Evolutionary conservation across 1,139 yeast genomes (phyloP).

Genomic region (Suhomyces kunorum): DNA sequence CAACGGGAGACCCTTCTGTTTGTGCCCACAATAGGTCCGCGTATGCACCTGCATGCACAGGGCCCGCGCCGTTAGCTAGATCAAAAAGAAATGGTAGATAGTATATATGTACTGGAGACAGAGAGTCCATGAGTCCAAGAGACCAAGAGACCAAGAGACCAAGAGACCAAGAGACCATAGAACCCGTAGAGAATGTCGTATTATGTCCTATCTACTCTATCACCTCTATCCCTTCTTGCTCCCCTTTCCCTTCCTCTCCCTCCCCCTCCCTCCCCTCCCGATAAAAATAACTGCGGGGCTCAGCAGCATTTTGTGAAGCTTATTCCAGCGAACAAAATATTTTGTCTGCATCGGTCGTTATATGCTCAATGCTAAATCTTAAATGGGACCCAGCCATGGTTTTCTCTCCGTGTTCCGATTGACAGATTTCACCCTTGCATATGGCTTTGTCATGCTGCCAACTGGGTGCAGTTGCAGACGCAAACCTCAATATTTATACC

Average conservation of each 20-base stretch:
- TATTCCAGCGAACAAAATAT: conserved; percentile 3
- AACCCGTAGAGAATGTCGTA: no score
- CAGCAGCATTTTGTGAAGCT: conserved; percentile 1
- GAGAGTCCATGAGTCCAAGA: neutral
- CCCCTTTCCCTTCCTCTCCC: no score
- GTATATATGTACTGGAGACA: no score
- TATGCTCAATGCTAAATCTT: conserved; percentile 3
- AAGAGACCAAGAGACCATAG: no score
- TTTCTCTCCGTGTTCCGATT: conserved; percentile 7
- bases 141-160: no score
- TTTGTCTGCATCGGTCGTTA: conserved; percentile 5
- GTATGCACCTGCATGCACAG: conserved; percentile 3
- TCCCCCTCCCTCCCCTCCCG: conserved; percentile 1
- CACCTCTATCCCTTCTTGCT: no score
- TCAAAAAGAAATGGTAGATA: conserved; percentile 1
- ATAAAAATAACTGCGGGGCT: conserved; percentile 5
- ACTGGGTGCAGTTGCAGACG: no score
- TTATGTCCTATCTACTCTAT: no score
- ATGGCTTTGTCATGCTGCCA: conserved; percentile 1
- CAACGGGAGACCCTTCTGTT: neutral
- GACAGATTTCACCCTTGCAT: conserved; percentile 12
- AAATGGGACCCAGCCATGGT: neutral
- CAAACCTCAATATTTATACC: neutral
- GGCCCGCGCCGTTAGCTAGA: conserved; percentile 5
- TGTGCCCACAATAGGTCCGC: conserved; percentile 1